A percentile compares a stretch with the other conserved stretches of the same genome.
Conservation (phyloP, 1,284 basidiomycete species). For the Puccinia triticina region DNA sequence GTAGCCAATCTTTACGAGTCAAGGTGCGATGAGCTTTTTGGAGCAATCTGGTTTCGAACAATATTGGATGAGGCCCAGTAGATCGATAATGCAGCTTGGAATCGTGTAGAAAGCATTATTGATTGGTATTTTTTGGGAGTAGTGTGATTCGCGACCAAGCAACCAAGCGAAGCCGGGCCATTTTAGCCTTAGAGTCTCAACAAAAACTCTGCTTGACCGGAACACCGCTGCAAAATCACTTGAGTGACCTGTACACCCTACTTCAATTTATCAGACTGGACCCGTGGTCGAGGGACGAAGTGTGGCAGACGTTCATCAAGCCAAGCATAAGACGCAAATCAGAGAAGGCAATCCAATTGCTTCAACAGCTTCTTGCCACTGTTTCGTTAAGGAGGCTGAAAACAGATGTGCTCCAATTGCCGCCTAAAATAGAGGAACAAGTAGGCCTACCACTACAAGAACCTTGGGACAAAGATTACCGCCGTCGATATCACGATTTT, state of each 20-base stretch:
- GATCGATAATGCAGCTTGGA: background rate
- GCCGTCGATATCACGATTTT: background rate
- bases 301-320: background rate
- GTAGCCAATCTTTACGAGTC: background rate
- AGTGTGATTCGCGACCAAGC: background rate
- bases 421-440: background rate
- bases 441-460: background rate
- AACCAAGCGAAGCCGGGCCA: constrained; percentile 9
- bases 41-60: background rate
- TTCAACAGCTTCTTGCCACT: background rate
- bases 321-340: constrained; percentile 3
- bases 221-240: constrained; percentile 7
- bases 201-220: background rate
- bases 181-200: background rate
- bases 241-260: constrained; percentile 4
- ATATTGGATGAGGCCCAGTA: constrained; percentile 21
- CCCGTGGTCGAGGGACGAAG: background rate
- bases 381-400: constrained; percentile 11
- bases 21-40: constrained; percentile 6
- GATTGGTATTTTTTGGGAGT: background rate
- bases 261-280: background rate
- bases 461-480: constrained; percentile 16
- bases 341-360: background rate
- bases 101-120: background rate
- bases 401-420: background rate